Evolutionary conservation across 257 asterid species (phyloP), one percentile per base, ranked within the genome.

Genomic region (Ophiorrhiza pumila): DNA sequence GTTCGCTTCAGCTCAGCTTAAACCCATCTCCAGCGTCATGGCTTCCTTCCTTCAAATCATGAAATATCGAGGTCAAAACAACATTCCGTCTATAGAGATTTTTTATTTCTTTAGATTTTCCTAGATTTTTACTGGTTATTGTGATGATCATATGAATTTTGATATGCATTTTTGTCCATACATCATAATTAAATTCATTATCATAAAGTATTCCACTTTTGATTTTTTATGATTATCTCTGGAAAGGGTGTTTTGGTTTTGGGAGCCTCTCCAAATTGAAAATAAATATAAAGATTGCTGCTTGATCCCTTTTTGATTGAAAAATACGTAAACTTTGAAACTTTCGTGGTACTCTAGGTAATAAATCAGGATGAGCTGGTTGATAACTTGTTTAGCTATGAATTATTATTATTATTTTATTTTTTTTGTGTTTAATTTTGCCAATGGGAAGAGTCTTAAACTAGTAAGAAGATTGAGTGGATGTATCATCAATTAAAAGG

Each of bases 31-130:
- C 47, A 68, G 85, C 77, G 95, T 88, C 79, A 84, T 91, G 67
- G 78, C 98, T n/a, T 85, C 94, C 53, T 94, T 94, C 83, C 90
- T 94, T 34, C 93, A 91, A 71, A 94, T 94, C 87, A 93, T 93
- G 98, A 91, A 89, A 82, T 86, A 89, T 82, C 81, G 97, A 85
- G 98, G 98, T 91, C 72, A 10, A 17, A 5, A 25, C 5, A 5
- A 7, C 67, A 0, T 46, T 14, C 56, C 60, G 11, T 32, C 43
- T 34, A 15, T 45, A 12, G 6, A 11, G 20, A 7, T 12, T 7
- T 20, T 3, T 10, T 65, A 22, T 52, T 50, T 18, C 57, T 59
- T 31, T n/a, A 6, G 57, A 20, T 50, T 50, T 50, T 23, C 57
- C 53, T 50, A 2, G 25, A 50, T 50, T 50, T 50, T 50, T 0